Evolutionary conservation across 208 protist genomes (phyloP).

Genomic region (Angomonas desouzai): DNA sequence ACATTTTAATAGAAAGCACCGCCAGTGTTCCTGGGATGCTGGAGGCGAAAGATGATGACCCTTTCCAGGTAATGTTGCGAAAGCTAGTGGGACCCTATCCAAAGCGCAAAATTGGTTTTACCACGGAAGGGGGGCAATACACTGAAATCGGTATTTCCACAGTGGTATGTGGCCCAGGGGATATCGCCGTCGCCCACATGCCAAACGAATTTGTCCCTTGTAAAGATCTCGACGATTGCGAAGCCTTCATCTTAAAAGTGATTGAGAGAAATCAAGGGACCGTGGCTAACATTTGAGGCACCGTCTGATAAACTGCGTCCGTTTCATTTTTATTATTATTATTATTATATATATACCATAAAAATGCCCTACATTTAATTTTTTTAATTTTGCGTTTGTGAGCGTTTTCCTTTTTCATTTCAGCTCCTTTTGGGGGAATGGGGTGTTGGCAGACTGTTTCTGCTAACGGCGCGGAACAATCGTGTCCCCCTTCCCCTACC

Average conservation of each 20-base stretch:
- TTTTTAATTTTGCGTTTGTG: constrained; percentile 10
- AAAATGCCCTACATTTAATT: constrained; percentile 6
- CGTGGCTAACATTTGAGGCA: background rate
- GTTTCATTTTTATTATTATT: too few species aligned
- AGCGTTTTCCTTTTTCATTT: constrained; percentile 11
- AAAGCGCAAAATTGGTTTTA: background rate
- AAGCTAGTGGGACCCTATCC: background rate
- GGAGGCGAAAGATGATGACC: constrained; percentile 23
- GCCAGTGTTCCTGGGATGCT: constrained; percentile 23
- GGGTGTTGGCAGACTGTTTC: too few species aligned
- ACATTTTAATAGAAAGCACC: constrained; percentile 13
- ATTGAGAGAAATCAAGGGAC: constrained; percentile 28
- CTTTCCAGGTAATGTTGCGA: constrained; percentile 24
- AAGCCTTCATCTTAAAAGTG: constrained; percentile 25
- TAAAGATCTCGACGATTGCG: constrained; percentile 38
- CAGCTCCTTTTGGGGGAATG: too few species aligned
- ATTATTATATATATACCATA: constrained; percentile 9
- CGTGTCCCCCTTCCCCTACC: too few species aligned
- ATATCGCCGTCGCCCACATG: constrained; percentile 30
- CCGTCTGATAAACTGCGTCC: too few species aligned
- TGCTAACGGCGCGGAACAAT: too few species aligned
- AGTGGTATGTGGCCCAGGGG: constrained; percentile 43
- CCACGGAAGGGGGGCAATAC: constrained; percentile 49
- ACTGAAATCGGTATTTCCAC: constrained; percentile 45
- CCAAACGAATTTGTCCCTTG: constrained; percentile 48